Conservation (phyloP, 257 asterid genomes). For the Salvia splendens region DNA sequence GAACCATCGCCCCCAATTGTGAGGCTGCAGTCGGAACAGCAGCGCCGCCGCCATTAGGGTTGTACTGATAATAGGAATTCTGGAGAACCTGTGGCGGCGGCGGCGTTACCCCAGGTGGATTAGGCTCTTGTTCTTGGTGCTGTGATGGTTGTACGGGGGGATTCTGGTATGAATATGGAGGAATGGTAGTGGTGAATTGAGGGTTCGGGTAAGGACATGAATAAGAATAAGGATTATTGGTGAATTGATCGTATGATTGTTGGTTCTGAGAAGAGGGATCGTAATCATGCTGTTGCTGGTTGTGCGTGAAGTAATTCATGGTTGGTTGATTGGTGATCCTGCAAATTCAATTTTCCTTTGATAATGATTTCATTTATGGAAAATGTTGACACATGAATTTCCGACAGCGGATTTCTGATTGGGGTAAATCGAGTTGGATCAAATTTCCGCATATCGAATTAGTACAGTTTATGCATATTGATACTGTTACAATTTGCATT, state of each 20-base stretch:
- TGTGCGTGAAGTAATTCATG: conserved; percentile 37
- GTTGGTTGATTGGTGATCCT: conserved; percentile 23
- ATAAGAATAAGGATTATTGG: conserved; percentile 33
- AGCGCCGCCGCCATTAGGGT: conserved; percentile 21
- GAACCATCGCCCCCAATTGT: conserved; percentile 37
- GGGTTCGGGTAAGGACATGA: conserved; percentile 36
- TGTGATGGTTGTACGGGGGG: conserved; percentile 39
- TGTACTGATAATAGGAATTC: conserved; percentile 34
- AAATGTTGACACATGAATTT: too few species aligned
- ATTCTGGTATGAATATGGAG: conserved; percentile 37
- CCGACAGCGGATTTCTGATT: too few species aligned
- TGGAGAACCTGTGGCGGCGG: conserved; percentile 23
- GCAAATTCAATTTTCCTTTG: neutral
- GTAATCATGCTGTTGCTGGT: conserved; percentile 33
- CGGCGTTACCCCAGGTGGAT: conserved; percentile 59
- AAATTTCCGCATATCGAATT: too few species aligned
- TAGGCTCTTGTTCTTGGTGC: conserved; percentile 42
- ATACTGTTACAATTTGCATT: too few species aligned
- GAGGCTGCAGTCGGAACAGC: conserved; percentile 23
- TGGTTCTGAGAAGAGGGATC: conserved; percentile 36
- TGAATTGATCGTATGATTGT: conserved; percentile 35
- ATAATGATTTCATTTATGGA: too few species aligned
- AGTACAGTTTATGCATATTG: too few species aligned
- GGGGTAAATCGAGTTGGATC: too few species aligned
- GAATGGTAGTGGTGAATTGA: conserved; percentile 30